Conservation (phyloP, 148 eudicot genomes). For the Heliosperma pusillum region DNA sequence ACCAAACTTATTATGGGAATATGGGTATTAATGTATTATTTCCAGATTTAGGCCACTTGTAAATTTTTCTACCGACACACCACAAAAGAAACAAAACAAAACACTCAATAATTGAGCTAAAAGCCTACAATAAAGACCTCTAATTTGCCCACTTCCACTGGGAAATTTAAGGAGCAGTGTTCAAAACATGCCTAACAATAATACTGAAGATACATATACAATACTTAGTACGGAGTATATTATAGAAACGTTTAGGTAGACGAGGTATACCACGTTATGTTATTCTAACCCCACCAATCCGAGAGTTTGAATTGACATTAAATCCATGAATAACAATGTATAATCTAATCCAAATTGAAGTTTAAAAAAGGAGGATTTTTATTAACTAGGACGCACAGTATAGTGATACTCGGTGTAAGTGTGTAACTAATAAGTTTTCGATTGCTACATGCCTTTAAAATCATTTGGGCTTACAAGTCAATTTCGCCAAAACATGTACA, state of each 20-base stretch:
- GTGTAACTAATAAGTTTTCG: neutral
- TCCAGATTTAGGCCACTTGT: neutral
- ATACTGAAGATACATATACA: too few relatives aligned
- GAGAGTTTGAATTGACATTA: too few relatives aligned
- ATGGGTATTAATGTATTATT: slow-evolving; percentile 9
- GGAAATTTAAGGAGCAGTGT: too few relatives aligned
- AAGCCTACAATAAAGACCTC: neutral
- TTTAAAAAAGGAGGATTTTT: neutral
- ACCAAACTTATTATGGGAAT: slow-evolving; percentile 2
- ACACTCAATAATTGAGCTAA: neutral
- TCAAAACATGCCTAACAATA: too few relatives aligned
- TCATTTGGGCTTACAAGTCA: neutral
- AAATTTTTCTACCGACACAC: slow-evolving; percentile 21
- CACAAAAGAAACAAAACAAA: neutral
- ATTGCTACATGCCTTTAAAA: neutral
- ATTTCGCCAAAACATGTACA: slow-evolving; percentile 4
- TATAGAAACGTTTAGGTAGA: too few relatives aligned
- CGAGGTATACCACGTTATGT: too few relatives aligned
- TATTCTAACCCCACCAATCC: too few relatives aligned
- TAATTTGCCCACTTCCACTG: too few relatives aligned
- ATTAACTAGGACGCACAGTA: too few relatives aligned
- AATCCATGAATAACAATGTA: too few relatives aligned
- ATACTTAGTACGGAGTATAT: too few relatives aligned
- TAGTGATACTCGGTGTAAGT: too few relatives aligned
- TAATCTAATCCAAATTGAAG: neutral